Percentiles rank a stretch among this genome's conserved stretches.
These are phyloP conservation scores for Acacia concinna DNA, from an alignment of 331 rosid species.

Conservation along the genomic window DNA sequence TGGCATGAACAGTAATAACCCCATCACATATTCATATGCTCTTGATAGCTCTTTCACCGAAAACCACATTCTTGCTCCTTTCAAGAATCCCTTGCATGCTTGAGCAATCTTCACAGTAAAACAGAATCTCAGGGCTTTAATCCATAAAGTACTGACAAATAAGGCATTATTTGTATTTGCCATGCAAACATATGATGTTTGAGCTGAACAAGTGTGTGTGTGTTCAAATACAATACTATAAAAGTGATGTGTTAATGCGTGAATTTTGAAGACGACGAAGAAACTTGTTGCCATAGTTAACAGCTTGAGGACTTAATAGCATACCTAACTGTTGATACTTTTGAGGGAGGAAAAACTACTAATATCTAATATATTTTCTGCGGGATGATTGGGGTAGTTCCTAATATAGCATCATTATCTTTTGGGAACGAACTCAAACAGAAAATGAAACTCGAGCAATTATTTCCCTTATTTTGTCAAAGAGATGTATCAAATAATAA, in stretches of 20 bases:
- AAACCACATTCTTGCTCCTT: conserved; percentile 69
- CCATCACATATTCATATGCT: conserved; percentile 92
- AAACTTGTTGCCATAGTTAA: background rate
- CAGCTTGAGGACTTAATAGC: background rate
- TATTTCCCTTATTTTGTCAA: background rate
- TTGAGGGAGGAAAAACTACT: background rate
- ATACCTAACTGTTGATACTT: background rate
- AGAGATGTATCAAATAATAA: conserved; percentile 10
- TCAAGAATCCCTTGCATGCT: conserved; percentile 64
- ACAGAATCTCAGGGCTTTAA: conserved; percentile 1
- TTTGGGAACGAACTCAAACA: background rate
- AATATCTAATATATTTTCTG: background rate
- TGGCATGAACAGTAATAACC: conserved; percentile 77
- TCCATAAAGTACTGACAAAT: background rate
- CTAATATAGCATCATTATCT: background rate
- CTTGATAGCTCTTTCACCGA: conserved; percentile 82
- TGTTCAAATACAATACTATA: background rate
- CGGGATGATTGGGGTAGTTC: background rate
- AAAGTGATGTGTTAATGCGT: background rate
- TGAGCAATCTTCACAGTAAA: conserved; percentile 71
- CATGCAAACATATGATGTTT: background rate
- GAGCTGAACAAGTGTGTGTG: background rate
- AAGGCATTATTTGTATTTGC: background rate
- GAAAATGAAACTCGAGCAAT: background rate
- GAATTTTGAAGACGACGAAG: background rate